A percentile compares a stretch with the other conserved stretches of the same genome.
These are phyloP conservation scores for Trichoderma sp. DNA, from an alignment of 2,329 filamentous ascomycete species.

Conservation along the genomic window DNA sequence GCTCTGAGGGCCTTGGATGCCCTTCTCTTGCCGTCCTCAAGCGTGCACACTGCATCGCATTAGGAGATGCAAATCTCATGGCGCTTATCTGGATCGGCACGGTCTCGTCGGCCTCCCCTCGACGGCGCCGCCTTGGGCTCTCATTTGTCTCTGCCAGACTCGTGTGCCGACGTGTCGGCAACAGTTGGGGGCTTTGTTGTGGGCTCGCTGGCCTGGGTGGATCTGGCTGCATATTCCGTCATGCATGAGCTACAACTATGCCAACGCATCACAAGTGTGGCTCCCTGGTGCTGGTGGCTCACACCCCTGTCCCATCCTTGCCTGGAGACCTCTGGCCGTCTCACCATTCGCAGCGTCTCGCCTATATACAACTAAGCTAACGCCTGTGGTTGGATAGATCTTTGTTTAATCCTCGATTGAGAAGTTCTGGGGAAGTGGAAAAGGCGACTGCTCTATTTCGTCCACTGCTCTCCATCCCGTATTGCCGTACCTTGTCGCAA, in stretches of 20 bases:
- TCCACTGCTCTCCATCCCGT: constrained; percentile 23
- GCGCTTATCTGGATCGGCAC: constrained; percentile 20
- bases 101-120: constrained; percentile 14
- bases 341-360: constrained; percentile 25
- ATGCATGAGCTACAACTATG: constrained; percentile 48
- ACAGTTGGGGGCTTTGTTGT: constrained; percentile 21
- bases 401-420: constrained; percentile 27
- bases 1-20: neutral
- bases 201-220: constrained; percentile 22
- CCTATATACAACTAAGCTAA: constrained; percentile 36
- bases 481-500: constrained; percentile 13
- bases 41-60: neutral
- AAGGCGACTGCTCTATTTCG: constrained; percentile 25
- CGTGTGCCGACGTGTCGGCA: constrained; percentile 20
- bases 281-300: constrained; percentile 27
- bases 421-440: constrained; percentile 24
- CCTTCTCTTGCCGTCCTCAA: neutral
- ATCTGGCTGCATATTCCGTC: constrained; percentile 51
- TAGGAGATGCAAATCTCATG: constrained; percentile 14
- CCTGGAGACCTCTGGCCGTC: constrained; percentile 25
- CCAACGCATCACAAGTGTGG: constrained; percentile 39
- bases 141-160: constrained; percentile 17
- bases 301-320: constrained; percentile 22
- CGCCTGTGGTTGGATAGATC: constrained; percentile 37
- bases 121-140: constrained; percentile 10